phyloP scores from a whole-genome alignment of 139 green algal genomes.

The Chlorella sp. region DNA sequence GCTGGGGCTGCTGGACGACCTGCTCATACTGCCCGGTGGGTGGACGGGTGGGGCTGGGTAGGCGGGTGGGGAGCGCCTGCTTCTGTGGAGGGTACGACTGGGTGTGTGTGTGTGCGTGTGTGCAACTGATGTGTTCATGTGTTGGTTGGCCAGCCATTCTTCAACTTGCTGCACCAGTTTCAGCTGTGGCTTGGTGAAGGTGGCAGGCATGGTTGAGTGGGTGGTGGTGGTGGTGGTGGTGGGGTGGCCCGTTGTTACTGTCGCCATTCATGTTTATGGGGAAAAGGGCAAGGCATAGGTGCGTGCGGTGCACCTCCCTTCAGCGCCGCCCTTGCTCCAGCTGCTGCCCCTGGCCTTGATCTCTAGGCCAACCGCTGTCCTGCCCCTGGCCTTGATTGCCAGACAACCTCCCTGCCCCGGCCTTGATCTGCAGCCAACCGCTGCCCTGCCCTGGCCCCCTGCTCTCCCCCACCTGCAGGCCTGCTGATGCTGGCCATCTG shows the following conservation, averaged over 20 bases:
- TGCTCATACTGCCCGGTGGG: slow-evolving; percentile 60
- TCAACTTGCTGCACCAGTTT: neutral
- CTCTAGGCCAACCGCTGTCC: neutral
- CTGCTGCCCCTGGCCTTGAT: neutral
- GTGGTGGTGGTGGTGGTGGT: no score
- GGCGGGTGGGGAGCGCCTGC: neutral
- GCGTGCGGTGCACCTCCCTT: no score
- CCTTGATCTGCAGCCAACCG: neutral
- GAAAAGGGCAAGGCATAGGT: no score
- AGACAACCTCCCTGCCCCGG: neutral
- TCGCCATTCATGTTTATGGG: no score
- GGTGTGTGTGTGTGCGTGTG: neutral
- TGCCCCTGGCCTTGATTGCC: no score
- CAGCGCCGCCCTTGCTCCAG: no score
- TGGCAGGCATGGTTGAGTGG: no score
- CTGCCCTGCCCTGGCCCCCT: neutral
- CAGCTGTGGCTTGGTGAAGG: no score
- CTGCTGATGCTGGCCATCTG: slow-evolving; percentile 17
- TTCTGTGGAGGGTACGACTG: neutral
- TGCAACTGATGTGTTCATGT: neutral
- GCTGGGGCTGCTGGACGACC: slow-evolving; percentile 60
- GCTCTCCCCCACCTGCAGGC: neutral
- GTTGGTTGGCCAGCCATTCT: neutral
- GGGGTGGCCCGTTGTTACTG: no score
- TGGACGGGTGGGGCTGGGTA: neutral